These are phyloP conservation scores for Suhomyces wounanorum DNA, from an alignment of 1,139 yeast species.

Conservation along the genomic window DNA sequence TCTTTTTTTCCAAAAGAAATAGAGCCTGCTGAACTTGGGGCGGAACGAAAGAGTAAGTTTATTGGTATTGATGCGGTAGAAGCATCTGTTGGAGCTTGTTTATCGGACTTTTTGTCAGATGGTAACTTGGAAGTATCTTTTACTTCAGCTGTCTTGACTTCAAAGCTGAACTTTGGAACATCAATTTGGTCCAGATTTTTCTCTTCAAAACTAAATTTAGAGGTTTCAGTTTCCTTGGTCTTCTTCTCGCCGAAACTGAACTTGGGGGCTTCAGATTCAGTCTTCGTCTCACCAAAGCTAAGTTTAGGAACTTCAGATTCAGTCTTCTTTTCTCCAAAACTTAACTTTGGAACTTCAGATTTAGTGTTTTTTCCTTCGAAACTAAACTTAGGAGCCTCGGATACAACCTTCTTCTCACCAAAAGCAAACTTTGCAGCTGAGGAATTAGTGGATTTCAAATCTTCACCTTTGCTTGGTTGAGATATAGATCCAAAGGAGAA, in stretches of 20 bases:
- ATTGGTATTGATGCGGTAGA: background rate
- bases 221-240: conserved; percentile 2
- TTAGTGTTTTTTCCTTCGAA: background rate
- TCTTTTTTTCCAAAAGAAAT: background rate
- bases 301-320: background rate
- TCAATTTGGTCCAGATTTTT: background rate
- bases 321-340: background rate
- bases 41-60: background rate
- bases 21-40: background rate
- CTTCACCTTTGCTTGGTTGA: background rate
- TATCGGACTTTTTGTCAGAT: background rate
- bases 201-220: conserved; percentile 1
- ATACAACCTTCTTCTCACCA: conserved; percentile 1
- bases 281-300: background rate
- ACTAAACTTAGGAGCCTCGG: background rate
- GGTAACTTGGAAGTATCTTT: background rate
- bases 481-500: background rate
- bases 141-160: background rate
- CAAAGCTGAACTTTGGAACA: background rate
- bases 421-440: background rate
- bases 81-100: background rate
- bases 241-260: background rate
- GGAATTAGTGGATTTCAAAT: background rate
- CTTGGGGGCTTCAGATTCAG: background rate
- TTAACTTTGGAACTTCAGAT: background rate